Percentiles rank a stretch among this genome's conserved stretches.
phyloP scores from a whole-genome alignment of 2,329 filamentous ascomycete genomes.

The Sarocladium oryzae region DNA sequence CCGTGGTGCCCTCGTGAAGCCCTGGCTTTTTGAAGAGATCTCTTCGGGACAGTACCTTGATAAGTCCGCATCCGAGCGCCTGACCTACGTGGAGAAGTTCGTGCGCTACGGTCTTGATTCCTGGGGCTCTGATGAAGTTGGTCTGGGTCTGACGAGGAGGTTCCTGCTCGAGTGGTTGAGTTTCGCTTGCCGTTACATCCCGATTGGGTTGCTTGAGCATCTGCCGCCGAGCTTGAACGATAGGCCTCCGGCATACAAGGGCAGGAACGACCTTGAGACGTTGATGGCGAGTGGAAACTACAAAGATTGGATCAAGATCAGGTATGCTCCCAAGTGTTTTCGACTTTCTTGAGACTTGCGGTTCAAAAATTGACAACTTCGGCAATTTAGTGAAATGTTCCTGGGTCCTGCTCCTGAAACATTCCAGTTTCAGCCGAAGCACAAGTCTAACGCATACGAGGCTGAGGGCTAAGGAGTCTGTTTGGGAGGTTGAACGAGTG shows the following conservation, averaged over 20 bases:
- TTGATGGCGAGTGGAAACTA: slow-evolving; percentile 85
- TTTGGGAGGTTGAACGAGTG: not conserved
- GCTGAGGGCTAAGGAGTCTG: slow-evolving; percentile 62
- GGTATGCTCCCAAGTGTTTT: slow-evolving; percentile 49
- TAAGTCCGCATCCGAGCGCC: slow-evolving; percentile 82
- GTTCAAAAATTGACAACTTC: slow-evolving; percentile 14
- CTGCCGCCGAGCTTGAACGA: slow-evolving; percentile 87
- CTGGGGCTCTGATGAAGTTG: slow-evolving; percentile 94
- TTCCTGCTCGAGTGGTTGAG: slow-evolving; percentile 96
- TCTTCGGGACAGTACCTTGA: slow-evolving; percentile 87
- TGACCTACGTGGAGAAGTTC: slow-evolving; percentile 83
- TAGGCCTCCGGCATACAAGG: slow-evolving; percentile 74
- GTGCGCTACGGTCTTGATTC: slow-evolving; percentile 83
- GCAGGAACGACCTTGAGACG: slow-evolving; percentile 89
- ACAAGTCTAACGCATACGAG: slow-evolving; percentile 90
- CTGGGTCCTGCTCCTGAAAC: slow-evolving; percentile 82
- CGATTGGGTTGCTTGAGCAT: slow-evolving; percentile 79
- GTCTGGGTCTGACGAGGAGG: slow-evolving; percentile 80
- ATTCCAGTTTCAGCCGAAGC: slow-evolving; percentile 95
- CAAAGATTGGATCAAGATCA: slow-evolving; percentile 98
- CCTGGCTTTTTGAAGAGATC: slow-evolving; percentile 98
- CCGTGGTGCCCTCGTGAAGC: slow-evolving; percentile 93
- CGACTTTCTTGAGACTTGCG: slow-evolving; percentile 5
- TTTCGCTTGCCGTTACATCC: slow-evolving; percentile 88
- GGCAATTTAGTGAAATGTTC: slow-evolving; percentile 78